These are phyloP conservation scores for Solanum rostratum DNA, from an alignment of 257 asterid species.

Conservation along the genomic window DNA sequence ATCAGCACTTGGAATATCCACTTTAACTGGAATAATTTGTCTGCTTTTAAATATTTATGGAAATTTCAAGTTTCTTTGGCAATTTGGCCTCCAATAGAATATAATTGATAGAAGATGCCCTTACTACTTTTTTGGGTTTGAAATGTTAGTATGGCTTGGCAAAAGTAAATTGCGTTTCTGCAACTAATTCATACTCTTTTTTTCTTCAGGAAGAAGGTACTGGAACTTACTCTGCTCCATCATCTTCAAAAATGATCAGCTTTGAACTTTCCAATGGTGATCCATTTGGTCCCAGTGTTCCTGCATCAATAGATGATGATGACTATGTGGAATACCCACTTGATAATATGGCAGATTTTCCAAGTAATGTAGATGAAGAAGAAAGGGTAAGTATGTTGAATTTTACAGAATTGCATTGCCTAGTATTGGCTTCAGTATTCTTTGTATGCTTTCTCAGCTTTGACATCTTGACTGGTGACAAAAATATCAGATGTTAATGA, in stretches of 20 bases:
- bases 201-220: conserved; percentile 49
- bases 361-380: conserved; percentile 78
- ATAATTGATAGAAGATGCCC: not conserved
- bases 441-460: not conserved
- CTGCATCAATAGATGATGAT: conserved; percentile 54
- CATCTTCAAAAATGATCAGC: conserved; percentile 77
- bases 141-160: not conserved
- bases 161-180: not conserved
- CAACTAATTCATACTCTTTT: not conserved
- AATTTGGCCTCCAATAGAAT: not conserved
- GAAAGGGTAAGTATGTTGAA: conserved; percentile 44
- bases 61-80: not conserved
- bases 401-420: not conserved
- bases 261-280: conserved; percentile 51
- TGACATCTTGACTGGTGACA: not conserved
- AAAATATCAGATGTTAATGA: conserved; percentile 63
- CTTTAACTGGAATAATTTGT: not conserved
- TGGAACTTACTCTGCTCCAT: conserved; percentile 37
- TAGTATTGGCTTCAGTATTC: not conserved
- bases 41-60: not conserved
- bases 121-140: not conserved
- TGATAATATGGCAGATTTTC: conserved; percentile 60
- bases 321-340: conserved; percentile 78
- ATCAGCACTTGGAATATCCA: not conserved
- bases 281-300: conserved; percentile 34